Evolutionary conservation across 768 basidiomycete genomes (phyloP), one percentile per base, ranked within the genome.

Genomic region (Tricholoma bakamatsutake): DNA sequence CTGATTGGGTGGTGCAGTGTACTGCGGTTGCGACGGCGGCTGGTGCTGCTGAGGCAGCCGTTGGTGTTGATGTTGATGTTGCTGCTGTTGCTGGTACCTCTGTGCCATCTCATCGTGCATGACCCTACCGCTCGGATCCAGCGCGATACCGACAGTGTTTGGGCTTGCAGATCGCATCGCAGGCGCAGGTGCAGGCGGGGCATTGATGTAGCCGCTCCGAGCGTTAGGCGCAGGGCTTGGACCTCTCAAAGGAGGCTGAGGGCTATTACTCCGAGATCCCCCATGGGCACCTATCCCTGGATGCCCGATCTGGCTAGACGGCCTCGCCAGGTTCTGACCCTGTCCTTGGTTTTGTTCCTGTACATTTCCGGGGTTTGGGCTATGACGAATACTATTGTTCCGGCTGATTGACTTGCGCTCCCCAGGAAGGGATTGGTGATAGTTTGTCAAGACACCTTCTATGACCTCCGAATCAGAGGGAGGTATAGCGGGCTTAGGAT

Each of bases 381-480:
- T 61, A 27, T 69, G 60, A 40, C 64, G 64, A 9, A 73, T 65
- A 62, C 80, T 87, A 59, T 76, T 80, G 50, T 76, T 75, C 45
- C 81, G 72, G 64, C 81, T 84, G 24, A 81, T 72, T 7, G 78
- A 75, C 69, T 80, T 84, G 50, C 80, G 74, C 67, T 97, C 95
- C 3, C 93, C 94, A 6, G 94, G 95, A 66, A 98, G 80, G 1
- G 87, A 82, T 63, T 93, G 92, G 27, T 86, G 81, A 64, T 98
- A 98, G 59, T 84, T 79, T 0, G 76, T 75, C 13, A 93, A 69
- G 7, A 93, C 84, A n/a, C 84, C 81, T 54, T 89, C 85, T 15
- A 92, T 82, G 0, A 81, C 76, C n/a, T 83, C 78, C 39, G 76
- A 67, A 1, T 77, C 77, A 6, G 76, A 58, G 2, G 77, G 71